Evolutionary conservation across 352 stramenopile genomes (phyloP).

Genomic region (Phytophthora sojae): DNA sequence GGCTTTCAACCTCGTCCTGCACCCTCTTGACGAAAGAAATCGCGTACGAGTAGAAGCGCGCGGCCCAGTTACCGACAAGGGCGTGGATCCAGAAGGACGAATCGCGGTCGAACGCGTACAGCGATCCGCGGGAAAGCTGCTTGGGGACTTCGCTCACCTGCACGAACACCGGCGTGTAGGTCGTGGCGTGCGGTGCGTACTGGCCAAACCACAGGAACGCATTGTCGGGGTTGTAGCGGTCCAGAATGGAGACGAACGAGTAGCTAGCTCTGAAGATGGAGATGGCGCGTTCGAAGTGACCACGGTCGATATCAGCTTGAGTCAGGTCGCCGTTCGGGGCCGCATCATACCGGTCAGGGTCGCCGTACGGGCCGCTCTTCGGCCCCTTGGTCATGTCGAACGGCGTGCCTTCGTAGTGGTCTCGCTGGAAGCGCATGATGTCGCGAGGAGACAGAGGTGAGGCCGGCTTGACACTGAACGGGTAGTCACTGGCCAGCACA

Average conservation of each 20-base stretch:
- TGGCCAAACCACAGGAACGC: conserved; percentile 90
- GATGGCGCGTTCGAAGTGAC: conserved; percentile 92
- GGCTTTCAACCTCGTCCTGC: conserved; percentile 68
- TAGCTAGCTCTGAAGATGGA: conserved; percentile 95
- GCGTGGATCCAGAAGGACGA: conserved; percentile 83
- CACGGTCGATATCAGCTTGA: conserved; percentile 52
- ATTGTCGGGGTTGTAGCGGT: conserved; percentile 66
- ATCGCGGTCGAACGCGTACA: conserved; percentile 69
- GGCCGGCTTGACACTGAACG: conserved; percentile 82
- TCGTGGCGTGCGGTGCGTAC: conserved; percentile 88
- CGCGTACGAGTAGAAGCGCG: conserved; percentile 77
- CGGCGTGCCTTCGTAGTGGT: conserved; percentile 94
- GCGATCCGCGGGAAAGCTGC: conserved; percentile 62
- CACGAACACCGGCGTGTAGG: conserved; percentile 92
- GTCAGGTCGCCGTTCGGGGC: conserved; percentile 58
- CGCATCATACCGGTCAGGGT: conserved; percentile 90
- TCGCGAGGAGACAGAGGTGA: conserved; percentile 75
- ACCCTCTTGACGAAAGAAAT: conserved; percentile 65
- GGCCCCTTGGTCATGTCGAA: conserved; percentile 91
- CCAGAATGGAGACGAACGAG: conserved; percentile 81
- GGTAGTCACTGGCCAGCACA: conserved; percentile 82
- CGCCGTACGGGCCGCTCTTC: conserved; percentile 88
- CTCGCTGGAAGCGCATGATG: conserved; percentile 92
- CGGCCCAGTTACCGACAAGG: conserved; percentile 88
- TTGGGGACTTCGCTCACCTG: conserved; percentile 54